Base-by-base conservation (phyloP, 148 eudicot species). In the Hydrangea macrophylla region DNA sequence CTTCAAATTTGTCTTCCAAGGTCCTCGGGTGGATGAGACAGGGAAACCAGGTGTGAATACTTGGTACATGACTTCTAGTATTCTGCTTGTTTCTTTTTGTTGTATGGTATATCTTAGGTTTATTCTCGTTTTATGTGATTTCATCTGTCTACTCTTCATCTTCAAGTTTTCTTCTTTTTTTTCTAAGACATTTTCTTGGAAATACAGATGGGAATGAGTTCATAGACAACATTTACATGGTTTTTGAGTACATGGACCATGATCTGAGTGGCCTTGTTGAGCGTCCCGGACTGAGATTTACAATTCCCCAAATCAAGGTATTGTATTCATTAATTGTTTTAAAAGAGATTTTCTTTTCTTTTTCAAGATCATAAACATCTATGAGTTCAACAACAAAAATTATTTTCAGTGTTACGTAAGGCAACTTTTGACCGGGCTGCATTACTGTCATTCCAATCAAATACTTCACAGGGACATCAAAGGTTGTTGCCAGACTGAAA, bases 401-500 rank as follows among this genome's bases (percentile, higher is more conserved):
- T 35, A 57, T 69, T 70, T 70, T 33, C 78, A 90, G 96, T 90
- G 96, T 76, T 90, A 87, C 63, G 83, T 90, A 90, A 85, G 74
- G 76, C 96, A 90, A 75, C 76, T 90, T 70, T 74, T 90, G 61
- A 81, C 85, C 27, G 92, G 96, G 60, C 90, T 90, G 45, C 88
- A 80, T 72, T 90, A 87, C 67, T 90, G 96, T 76, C 96, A 85
- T 73, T 79, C 79, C 70, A 90, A 90, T 76, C 83, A 83, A 76
- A 90, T 90, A 54, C 87, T 90, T 78, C 96, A 90, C 67, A 83
- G 90, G 64, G 96, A 90, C 69, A 87, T 87, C 30, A 90, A 90
- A 87, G 92, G 96, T 83, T 8, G 17, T 50, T 72, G 28, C 51
- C 33, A 28, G 17, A 62, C 33, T 53, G 3, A 50, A 51, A 20